Percentiles rank a stretch among this genome's conserved stretches.
phyloP scores from a whole-genome alignment of 2,329 filamentous ascomycete species.

The Fusarium transvaalense region DNA sequence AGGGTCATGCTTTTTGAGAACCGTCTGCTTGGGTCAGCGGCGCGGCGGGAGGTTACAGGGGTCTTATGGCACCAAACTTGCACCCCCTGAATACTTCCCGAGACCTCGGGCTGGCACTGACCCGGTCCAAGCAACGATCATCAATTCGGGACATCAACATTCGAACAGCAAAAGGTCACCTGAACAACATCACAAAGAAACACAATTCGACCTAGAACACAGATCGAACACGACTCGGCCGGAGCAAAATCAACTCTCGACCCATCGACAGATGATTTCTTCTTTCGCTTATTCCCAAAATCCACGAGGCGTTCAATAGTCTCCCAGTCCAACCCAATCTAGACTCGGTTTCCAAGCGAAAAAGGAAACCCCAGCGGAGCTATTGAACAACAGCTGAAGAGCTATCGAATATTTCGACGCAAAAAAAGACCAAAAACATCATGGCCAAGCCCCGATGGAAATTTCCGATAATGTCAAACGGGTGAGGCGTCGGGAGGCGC shows the following conservation, averaged over 20 bases:
- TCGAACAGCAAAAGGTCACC: not conserved
- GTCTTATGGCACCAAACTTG: not conserved
- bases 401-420: slow-evolving; percentile 1
- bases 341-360: not conserved
- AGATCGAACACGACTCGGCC: not conserved
- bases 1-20: too few relatives aligned
- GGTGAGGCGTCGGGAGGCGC: slow-evolving; percentile 11
- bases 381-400: slow-evolving; percentile 27
- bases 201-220: too few relatives aligned
- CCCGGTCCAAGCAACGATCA: not conserved
- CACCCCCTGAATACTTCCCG: not conserved
- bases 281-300: not conserved
- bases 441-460: not conserved
- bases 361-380: slow-evolving; percentile 5
- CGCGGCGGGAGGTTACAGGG: not conserved
- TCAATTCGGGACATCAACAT: not conserved
- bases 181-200: not conserved
- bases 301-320: slow-evolving; percentile 27
- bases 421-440: not conserved
- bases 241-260: not conserved
- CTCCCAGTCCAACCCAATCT: slow-evolving; percentile 1
- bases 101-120: not conserved
- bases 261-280: not conserved
- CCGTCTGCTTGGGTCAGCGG: not conserved
- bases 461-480: slow-evolving; percentile 14